Conservation (phyloP, 768 basidiomycete genomes). For the Boletus coccyginus region DNA sequence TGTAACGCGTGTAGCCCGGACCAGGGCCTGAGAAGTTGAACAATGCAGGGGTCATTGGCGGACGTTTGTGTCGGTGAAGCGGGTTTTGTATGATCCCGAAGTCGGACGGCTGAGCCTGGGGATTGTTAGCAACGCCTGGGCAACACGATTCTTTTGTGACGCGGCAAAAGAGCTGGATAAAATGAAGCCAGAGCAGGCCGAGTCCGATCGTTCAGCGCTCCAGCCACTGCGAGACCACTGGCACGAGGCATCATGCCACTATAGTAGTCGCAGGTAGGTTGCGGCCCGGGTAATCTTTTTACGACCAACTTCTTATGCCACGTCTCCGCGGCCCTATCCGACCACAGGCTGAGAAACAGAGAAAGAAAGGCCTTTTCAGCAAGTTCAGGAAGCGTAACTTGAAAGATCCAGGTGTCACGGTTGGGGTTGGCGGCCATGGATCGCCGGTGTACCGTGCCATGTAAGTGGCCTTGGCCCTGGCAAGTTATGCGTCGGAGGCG, state of each 20-base stretch:
- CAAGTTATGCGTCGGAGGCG: neutral
- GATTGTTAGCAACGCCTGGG: too few relatives aligned
- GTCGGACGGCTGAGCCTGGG: too few relatives aligned
- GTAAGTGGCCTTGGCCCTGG: neutral
- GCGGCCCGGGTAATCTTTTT: too few relatives aligned
- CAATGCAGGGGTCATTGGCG: neutral
- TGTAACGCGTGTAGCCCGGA: neutral
- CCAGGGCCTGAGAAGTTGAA: neutral
- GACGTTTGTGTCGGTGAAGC: neutral
- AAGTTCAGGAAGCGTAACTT: neutral
- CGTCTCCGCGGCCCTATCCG: neutral
- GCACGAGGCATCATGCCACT: too few relatives aligned
- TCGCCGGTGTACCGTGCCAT: neutral
- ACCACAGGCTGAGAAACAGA: neutral
- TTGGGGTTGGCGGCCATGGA: neutral
- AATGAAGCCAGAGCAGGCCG: too few relatives aligned
- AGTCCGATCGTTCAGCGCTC: too few relatives aligned
- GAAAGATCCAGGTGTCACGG: too few relatives aligned
- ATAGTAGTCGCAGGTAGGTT: too few relatives aligned
- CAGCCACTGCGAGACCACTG: too few relatives aligned
- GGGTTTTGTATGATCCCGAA: too few relatives aligned
- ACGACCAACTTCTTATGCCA: neutral
- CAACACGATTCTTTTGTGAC: too few relatives aligned
- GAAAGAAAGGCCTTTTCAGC: neutral
- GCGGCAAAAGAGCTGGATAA: too few relatives aligned